Evolutionary conservation across 306 rosid genomes (phyloP).

Genomic region (Myrica gale): DNA sequence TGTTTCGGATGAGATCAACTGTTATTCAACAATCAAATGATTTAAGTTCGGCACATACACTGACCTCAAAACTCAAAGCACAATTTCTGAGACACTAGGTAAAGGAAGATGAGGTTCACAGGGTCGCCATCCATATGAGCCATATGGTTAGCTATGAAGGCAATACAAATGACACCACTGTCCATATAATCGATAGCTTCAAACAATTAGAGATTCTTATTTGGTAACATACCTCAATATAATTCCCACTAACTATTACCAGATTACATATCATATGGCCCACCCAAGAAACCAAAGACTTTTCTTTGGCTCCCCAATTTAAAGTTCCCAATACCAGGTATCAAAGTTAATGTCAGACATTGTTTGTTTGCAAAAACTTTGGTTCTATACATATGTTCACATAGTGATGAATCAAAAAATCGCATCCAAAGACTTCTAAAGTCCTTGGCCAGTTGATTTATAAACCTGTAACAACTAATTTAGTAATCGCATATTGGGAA

Average conservation of each 20-base stretch:
- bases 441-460: neutral
- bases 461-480: neutral
- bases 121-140: neutral
- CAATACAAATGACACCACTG: neutral
- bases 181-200: too few species aligned
- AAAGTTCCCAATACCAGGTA: neutral
- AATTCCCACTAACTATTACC: neutral
- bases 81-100: neutral
- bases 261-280: neutral
- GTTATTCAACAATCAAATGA: neutral
- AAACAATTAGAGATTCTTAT: neutral
- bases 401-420: neutral
- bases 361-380: neutral
- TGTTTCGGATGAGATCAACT: neutral
- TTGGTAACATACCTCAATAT: neutral
- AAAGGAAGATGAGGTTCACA: neutral
- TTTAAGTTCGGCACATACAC: neutral
- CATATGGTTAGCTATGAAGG: neutral
- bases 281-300: neutral
- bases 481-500: neutral
- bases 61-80: neutral
- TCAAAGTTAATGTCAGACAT: too few species aligned
- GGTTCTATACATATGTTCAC: neutral
- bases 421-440: neutral
- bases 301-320: neutral